Percentiles rank a stretch among this genome's conserved stretches.
phyloP scores from a whole-genome alignment of 1,139 yeast genomes.

The Yarrowia galli region DNA sequence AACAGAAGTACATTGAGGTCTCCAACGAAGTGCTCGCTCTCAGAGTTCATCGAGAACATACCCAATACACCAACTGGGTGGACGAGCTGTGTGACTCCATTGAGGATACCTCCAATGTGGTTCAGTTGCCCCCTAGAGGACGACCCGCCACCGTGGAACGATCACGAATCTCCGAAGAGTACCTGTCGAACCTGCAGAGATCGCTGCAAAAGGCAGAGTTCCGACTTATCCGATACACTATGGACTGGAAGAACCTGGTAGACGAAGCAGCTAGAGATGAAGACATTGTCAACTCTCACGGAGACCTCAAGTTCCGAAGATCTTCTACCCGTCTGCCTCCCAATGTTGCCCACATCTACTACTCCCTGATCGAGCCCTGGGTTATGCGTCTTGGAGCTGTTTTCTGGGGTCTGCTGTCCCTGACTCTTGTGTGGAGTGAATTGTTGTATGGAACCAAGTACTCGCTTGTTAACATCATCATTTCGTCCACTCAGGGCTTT shows the following conservation, averaged over 20 bases:
- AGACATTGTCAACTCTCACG: constrained; percentile 48
- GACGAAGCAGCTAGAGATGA: constrained; percentile 52
- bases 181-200: constrained; percentile 45
- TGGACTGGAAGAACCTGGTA: constrained; percentile 54
- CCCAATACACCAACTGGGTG: constrained; percentile 52
- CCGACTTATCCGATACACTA: constrained; percentile 50
- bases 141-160: constrained; percentile 44
- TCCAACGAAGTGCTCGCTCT: constrained; percentile 66
- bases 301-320: constrained; percentile 47
- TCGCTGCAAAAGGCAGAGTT: constrained; percentile 46
- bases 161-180: constrained; percentile 46
- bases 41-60: constrained; percentile 51
- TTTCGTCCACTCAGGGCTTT: constrained; percentile 50
- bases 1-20: constrained; percentile 67
- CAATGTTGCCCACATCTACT: constrained; percentile 52
- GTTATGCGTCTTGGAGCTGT: constrained; percentile 54
- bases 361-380: constrained; percentile 58
- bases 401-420: constrained; percentile 57
- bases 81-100: constrained; percentile 49
- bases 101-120: constrained; percentile 43
- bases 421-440: constrained; percentile 73
- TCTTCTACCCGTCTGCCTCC: constrained; percentile 51
- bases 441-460: constrained; percentile 71
- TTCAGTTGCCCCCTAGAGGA: constrained; percentile 38
- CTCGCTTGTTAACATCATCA: constrained; percentile 65